These are phyloP conservation scores for Annona squamosa DNA, from an alignment of 164 flowering plant species.

Conservation along the genomic window DNA sequence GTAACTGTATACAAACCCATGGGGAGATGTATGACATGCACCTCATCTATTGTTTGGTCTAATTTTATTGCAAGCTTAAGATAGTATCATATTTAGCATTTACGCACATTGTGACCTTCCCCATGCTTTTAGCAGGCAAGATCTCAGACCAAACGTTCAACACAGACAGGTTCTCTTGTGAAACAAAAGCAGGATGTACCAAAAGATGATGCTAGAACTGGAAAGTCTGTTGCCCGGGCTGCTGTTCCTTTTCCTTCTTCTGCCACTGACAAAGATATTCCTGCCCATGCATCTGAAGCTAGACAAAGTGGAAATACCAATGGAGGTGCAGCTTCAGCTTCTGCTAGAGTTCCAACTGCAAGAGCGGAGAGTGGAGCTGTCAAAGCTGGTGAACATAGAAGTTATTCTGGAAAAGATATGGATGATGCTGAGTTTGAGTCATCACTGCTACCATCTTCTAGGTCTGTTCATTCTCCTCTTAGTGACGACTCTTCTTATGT, in stretches of 20 bases:
- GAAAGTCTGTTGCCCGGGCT: constrained; percentile 39
- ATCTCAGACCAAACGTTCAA: constrained; percentile 39
- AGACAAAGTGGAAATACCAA: constrained; percentile 43
- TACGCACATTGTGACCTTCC: not conserved
- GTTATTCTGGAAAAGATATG: constrained; percentile 31
- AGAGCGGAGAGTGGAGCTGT: constrained; percentile 34
- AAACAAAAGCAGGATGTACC: constrained; percentile 52
- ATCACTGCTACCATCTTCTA: constrained; percentile 36
- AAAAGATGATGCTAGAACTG: constrained; percentile 68
- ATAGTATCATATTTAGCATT: no score
- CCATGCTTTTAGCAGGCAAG: constrained; percentile 38
- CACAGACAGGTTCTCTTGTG: constrained; percentile 37
- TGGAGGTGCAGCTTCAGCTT: constrained; percentile 30
- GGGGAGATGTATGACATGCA: no score
- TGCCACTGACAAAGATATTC: constrained; percentile 33
- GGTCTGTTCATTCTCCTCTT: constrained; percentile 57
- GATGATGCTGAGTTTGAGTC: constrained; percentile 45
- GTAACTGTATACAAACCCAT: no score
- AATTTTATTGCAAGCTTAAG: no score
- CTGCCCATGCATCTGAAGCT: constrained; percentile 34
- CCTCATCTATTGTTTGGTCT: no score
- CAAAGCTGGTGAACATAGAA: constrained; percentile 41
- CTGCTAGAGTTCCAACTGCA: constrained; percentile 31
- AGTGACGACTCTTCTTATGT: constrained; percentile 38
- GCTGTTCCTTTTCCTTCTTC: constrained; percentile 29